Evolutionary conservation across 2,329 filamentous ascomycete genomes (phyloP), one percentile per base, ranked within the genome.

Genomic region (Alternaria triticimaculans): DNA sequence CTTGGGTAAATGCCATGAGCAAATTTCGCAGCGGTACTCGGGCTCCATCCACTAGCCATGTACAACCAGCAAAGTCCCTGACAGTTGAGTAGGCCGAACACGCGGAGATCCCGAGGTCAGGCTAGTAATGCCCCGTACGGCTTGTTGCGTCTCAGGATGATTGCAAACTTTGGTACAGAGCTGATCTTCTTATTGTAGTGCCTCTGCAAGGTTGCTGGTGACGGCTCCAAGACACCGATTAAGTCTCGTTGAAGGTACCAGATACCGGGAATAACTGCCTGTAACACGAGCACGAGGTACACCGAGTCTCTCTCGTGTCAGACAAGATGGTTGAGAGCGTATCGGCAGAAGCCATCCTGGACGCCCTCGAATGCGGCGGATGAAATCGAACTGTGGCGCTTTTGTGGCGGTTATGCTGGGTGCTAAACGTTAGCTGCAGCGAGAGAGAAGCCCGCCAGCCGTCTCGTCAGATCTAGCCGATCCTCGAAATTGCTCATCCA

Each of bases 381-480:
- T 43, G 15, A 44, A 21, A 44, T 26, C 21, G 26, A 41, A 26
- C 37, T 41, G 57, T 43, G 49, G 50, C 44, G 26, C 20, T 25
- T 33, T 50, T 26, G 43, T 48, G 55, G 25, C 50, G 48, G 56
- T 20, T 44, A 30, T 44, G 15, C 43, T 54, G 14, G 30, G 12
- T 55, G 43, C 60, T 63, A 60, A 28, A 20, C 20, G 25, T 50
- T 63, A 60, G 60, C 49, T 63, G 60, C 60, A 63, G 60, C 44
- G 30, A 28, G 11, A 23, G 26, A 50, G 15, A 53, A 44, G 37
- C 37, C 58, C 26, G 26, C 50, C 26, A 60, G 44, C 50, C 56
- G 56, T 41, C 30, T 49, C 25, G 20, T 58, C 49, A 21, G 18
- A 28, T 33, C n/a, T 41, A 37, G 21, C 48, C 28, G 26, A 37